These are phyloP conservation scores for Trichoderma guizhouense DNA, from an alignment of 2,329 filamentous ascomycete genomes.

Conservation along the genomic window DNA sequence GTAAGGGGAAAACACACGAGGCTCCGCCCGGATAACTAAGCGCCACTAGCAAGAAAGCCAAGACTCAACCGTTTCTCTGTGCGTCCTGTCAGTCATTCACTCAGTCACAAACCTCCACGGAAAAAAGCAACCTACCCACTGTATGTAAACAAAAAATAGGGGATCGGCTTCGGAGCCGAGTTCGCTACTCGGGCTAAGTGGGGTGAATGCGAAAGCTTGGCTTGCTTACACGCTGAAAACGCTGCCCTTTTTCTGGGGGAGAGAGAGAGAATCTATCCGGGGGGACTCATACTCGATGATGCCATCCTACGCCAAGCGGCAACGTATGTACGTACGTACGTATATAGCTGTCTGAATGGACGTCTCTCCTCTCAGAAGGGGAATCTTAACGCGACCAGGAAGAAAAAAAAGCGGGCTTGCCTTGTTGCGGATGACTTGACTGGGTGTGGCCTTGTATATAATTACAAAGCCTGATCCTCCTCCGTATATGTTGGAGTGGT, in stretches of 20 bases:
- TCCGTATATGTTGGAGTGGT: neutral
- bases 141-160: neutral
- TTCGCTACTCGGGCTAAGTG: neutral
- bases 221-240: neutral
- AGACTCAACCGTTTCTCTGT: neutral
- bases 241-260: neutral
- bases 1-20: neutral
- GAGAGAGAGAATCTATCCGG: neutral
- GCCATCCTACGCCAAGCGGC: neutral
- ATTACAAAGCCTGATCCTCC: neutral
- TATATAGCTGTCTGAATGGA: neutral
- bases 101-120: neutral
- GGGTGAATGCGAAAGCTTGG: neutral
- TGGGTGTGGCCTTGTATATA: neutral
- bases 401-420: neutral
- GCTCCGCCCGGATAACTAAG: neutral
- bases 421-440: neutral
- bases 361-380: neutral
- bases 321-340: neutral
- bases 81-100: neutral
- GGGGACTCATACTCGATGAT: neutral
- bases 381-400: neutral
- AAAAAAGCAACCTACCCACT: neutral
- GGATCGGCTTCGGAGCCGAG: neutral
- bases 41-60: neutral